Base-by-base conservation (phyloP, 345 rosid species). In the Sapria himalayana region DNA sequence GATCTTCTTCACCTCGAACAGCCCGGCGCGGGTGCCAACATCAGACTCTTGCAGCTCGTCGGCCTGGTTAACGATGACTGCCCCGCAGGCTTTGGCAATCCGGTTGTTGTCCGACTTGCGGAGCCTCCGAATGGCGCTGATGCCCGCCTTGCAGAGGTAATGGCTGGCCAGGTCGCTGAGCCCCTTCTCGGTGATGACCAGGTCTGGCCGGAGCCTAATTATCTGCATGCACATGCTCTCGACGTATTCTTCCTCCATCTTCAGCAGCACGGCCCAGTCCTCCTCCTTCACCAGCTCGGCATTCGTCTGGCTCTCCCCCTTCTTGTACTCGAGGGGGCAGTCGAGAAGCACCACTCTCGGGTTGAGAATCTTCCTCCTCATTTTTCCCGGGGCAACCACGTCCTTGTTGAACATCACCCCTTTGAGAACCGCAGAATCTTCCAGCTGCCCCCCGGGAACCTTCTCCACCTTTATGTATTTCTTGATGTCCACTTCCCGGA, bases 251-350 rank as follows among this genome's bases (percentile, higher is more conserved):
- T 86, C 94, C 54, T 86, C 97, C 70, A 81, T 68, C 62, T 72
- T 81, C 61, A 86, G 46, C 43, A 86, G 61, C 22, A 76, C 66
- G 58, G 58, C 72, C 97, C 97, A 86, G 51, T 82, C 94, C 50
- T 82, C 98, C 67, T 89, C 94, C 55, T 57, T 74, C 24, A 78
- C 72, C 66, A 89, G 46, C 60, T 86, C 94, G 0, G 92, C 97
- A 57, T 81, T 86, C 45, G 97, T 86, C 59, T 86, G 97, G 67
- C 78, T 86, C 72, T 86, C 97, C 10, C 97, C 97, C 52, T 86
- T 86, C 66, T 86, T 86, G 72, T 86, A 81, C 70, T 86, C 97
- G 23, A 86, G 74, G n/a, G 97, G 94, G 33, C 71, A 73, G 45
- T 86, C 94, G 35, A 86, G 89, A 52, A 86, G 94, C 40, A 81